These are phyloP conservation scores for Logfia minima DNA, from an alignment of 129 eudicot genomes.

Conservation along the genomic window DNA sequence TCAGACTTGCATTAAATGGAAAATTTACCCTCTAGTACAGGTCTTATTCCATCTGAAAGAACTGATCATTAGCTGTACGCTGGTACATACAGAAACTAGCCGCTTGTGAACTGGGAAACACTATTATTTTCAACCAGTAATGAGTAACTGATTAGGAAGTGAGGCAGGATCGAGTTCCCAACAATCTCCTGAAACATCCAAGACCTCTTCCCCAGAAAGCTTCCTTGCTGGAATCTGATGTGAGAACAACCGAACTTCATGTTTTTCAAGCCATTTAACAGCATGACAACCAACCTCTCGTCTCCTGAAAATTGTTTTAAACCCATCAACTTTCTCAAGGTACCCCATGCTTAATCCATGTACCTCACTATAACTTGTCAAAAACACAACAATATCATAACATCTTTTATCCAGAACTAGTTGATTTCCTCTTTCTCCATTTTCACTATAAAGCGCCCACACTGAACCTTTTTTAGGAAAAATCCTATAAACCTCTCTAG, in stretches of 20 bases:
- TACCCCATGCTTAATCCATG: conserved; percentile 80
- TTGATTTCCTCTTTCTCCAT: conserved; percentile 34
- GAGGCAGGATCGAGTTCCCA: conserved; percentile 99
- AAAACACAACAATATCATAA: conserved; percentile 60
- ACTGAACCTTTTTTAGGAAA: conserved; percentile 88
- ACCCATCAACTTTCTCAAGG: conserved; percentile 80
- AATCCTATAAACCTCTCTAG: conserved; percentile 72
- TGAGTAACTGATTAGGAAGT: conserved; percentile 52
- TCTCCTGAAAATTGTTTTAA: conserved; percentile 77
- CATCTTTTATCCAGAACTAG: conserved; percentile 34
- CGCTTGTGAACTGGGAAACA: not conserved
- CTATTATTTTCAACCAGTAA: conserved; percentile 12
- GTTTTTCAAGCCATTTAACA: conserved; percentile 60
- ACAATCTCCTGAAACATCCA: conserved; percentile 59
- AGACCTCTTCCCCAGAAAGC: conserved; percentile 63
- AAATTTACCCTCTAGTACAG: conserved; percentile 11
- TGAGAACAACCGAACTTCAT: conserved; percentile 57
- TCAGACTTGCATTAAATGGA: not conserved
- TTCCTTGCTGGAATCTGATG: conserved; percentile 95
- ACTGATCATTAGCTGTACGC: not conserved
- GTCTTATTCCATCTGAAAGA: conserved; percentile 6
- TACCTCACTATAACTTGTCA: conserved; percentile 74
- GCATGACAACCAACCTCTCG: conserved; percentile 67
- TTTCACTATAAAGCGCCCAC: conserved; percentile 74
- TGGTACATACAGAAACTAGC: conserved; percentile 18